Evolutionary conservation across 176 grass and related monocot genomes (phyloP).

Genomic region (Carex scoparia): DNA sequence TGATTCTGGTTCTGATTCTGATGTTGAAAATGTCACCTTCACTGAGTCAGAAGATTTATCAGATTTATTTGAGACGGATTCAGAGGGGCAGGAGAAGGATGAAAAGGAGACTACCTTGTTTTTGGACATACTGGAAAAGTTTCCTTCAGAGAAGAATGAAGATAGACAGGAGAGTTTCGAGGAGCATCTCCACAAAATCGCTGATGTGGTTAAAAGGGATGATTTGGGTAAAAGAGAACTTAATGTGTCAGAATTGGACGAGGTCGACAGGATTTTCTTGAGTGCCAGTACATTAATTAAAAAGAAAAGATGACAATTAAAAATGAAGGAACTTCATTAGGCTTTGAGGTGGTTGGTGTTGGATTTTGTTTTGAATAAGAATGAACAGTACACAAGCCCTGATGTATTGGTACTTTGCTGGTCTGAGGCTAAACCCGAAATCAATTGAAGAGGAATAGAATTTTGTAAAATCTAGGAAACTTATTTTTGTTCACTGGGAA

Average conservation of each 20-base stretch:
- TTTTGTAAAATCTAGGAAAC: not conserved
- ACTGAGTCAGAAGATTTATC: constrained; percentile 83
- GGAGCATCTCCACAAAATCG: constrained; percentile 79
- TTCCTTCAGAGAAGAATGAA: constrained; percentile 39
- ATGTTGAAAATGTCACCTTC: constrained; percentile 43
- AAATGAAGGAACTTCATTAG: not conserved
- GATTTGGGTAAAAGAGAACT: constrained; percentile 62
- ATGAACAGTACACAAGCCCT: not conserved
- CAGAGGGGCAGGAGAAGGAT: constrained; percentile 46
- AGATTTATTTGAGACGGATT: constrained; percentile 87
- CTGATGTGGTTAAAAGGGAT: constrained; percentile 47
- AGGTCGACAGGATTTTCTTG: constrained; percentile 92
- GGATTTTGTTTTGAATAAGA: not conserved
- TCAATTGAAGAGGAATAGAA: not conserved
- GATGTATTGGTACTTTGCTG: not conserved
- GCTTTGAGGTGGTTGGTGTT: not conserved
- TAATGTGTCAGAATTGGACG: constrained; percentile 73
- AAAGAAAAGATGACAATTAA: constrained; percentile 41
- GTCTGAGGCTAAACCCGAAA: not conserved
- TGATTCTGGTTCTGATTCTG: constrained; percentile 41
- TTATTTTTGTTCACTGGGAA: not conserved
- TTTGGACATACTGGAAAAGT: constrained; percentile 73
- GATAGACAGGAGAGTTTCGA: constrained; percentile 64
- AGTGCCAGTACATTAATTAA: constrained; percentile 90
- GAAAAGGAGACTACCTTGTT: constrained; percentile 47